Evolutionary conservation across 106 monocot species (phyloP).

Genomic region (Hemerocallis citrina): DNA sequence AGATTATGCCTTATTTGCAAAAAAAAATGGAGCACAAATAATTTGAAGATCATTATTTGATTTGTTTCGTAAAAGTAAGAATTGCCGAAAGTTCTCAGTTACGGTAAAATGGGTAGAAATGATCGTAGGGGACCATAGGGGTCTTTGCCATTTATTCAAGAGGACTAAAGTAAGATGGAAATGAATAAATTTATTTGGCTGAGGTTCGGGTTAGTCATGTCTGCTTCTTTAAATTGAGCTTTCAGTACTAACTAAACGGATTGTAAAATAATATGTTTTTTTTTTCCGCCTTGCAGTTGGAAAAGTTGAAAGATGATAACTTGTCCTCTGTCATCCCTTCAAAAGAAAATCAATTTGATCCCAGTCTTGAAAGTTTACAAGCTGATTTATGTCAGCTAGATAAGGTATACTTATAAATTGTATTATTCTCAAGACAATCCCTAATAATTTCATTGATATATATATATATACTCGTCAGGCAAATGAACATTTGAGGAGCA

Average conservation of each 20-base stretch:
- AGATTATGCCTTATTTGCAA: too few species aligned
- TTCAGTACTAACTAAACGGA: not conserved
- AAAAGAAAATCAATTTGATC: conserved; percentile 33
- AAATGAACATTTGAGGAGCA: conserved; percentile 63
- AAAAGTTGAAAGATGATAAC: conserved; percentile 72
- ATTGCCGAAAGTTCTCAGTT: too few species aligned
- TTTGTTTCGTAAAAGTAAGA: too few species aligned
- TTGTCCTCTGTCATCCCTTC: conserved; percentile 37
- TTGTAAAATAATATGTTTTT: conserved; percentile 2
- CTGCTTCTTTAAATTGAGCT: not conserved
- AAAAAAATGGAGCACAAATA: too few species aligned
- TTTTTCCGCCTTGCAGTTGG: conserved; percentile 40
- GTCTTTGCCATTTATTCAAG: too few species aligned
- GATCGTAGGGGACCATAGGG: too few species aligned
- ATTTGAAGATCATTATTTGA: too few species aligned
- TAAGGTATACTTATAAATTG: conserved; percentile 35
- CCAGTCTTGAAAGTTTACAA: conserved; percentile 52
- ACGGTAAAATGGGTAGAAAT: too few species aligned
- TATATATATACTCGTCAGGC: conserved; percentile 28
- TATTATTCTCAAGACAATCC: not conserved
- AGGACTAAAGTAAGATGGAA: not conserved
- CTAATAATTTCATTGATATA: not conserved
- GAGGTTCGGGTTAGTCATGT: not conserved
- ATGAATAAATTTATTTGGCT: not conserved
- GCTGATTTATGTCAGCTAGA: conserved; percentile 61